Evolutionary conservation across 208 protist species (phyloP), one percentile per base, ranked within the genome.

Genomic region (Acanthamoeba castellanii): DNA sequence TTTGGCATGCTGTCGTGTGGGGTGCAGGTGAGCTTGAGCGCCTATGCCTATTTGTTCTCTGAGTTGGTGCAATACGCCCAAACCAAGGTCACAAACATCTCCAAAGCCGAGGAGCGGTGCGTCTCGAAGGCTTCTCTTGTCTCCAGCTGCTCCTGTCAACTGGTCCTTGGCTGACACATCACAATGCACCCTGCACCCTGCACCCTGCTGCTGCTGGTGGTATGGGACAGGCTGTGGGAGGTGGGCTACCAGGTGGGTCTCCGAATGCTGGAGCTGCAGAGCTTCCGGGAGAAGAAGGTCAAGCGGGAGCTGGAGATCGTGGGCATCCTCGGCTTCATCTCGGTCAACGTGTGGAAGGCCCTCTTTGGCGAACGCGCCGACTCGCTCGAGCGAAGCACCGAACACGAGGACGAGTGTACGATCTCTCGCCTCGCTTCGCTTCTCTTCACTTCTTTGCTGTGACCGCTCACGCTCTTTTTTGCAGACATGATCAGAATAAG

Each of bases 41-140:
- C 97, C 3, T 98, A 98, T 82, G 92, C 96, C 42, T 98, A 98
- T 55, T n/a, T 98, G 1, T 98, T 98, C 55, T 97, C 97, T 20
- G 97, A 98, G 88, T 85, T 98, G 32, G 96, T 98, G 5, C 97
- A 98, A 82, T 98, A 98, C 59, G 95, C 89, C 34, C 97, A 97
- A 94, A 94, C 76, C 76, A 94, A 96, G 59, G 95, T 96, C 6
- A 95, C 97, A 59, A 95, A 95, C 37, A 95, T 95, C 45, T 76
- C 95, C 70, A 96, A 96, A 92, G 70, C 97, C 59, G 96, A 97
- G 64, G 92, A 95, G 50, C 97, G 96, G 96, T 97, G 84, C 66
- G 6, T 57, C 52, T 16, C 16, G 52, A n/a, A n/a, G n/a, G n/a
- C n/a, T n/a, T n/a, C n/a, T n/a, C n/a, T n/a, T n/a, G n/a, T n/a